Evolutionary conservation across 106 monocot genomes (phyloP), one percentile per base, ranked within the genome.

Genomic region (Dactylorhiza incarnata): DNA sequence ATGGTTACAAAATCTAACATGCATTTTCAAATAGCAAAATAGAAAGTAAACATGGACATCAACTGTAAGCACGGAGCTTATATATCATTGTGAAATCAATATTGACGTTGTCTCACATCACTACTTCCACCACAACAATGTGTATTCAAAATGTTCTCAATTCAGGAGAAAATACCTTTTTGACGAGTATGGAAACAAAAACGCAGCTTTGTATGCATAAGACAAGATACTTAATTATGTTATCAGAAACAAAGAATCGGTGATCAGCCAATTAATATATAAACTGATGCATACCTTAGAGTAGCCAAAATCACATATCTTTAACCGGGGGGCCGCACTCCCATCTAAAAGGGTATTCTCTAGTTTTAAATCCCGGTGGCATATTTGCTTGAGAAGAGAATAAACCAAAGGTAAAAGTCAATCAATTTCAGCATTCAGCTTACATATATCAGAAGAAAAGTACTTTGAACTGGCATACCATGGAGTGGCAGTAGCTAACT

Each of bases 221-320:
- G 58, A 58, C 19, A 58, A 20, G 5, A 58, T 58, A 6, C n/a
- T 56, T 6, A 56, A 5, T 58, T 58, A 22, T 29, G 29, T 58
- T 6, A 58, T 58, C 20, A 58, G 4, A 58, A 58, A 19, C 58
- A 58, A 58, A 37, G 26, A 66, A 66, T 37, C 66, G 26, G 29
- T 14, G 11, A 66, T 66, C 22, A 66, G 66, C 22, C 29, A 66
- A 37, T 66, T 11, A 26, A 19, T 24, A 66, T 11, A 66, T 4
- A 37, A 26, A 14, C 29, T 13, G 29, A 5, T 29, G 66, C 66
- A 66, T 66, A 97, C 96, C 96, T 97, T 97, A 19, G 96, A 97
- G 83, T 97, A 97, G 26, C 96, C 96, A 89, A 97, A 97, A 82
- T 97, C 96, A 78, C 96, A 97, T 76, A 97, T 97, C 89, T 97